These are phyloP conservation scores for Lachancea quebecensis DNA, from an alignment of 805 yeast species.

Conservation along the genomic window DNA sequence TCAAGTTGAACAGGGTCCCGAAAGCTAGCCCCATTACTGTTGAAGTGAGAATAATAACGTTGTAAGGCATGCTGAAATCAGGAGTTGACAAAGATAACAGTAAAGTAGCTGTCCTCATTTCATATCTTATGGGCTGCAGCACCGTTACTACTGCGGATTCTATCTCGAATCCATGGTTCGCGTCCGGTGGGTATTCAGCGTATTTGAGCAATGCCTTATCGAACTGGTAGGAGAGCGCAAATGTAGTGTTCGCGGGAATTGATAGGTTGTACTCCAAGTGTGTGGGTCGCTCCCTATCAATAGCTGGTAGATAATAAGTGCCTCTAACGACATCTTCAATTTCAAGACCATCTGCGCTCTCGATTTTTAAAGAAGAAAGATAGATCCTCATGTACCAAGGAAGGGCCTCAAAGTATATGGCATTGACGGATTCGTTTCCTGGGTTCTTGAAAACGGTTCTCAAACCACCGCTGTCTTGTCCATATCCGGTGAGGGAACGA, in stretches of 20 bases:
- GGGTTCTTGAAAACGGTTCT: conserved; percentile 75
- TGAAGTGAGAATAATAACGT: conserved; percentile 88
- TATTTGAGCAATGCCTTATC: conserved; percentile 80
- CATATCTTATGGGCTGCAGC: conserved; percentile 37
- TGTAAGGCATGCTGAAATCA: conserved; percentile 97
- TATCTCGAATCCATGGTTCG: conserved; percentile 93
- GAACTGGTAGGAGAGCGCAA: conserved; percentile 65
- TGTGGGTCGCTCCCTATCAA: conserved; percentile 74
- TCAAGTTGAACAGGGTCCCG: conserved; percentile 75
- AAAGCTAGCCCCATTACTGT: conserved; percentile 89
- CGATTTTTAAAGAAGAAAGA: conserved; percentile 55
- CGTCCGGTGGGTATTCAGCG: conserved; percentile 98
- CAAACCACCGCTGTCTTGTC: conserved; percentile 86
- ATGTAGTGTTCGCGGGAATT: conserved; percentile 57
- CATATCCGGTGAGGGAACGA: conserved; percentile 84
- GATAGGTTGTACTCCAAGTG: conserved; percentile 64
- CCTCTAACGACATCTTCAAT: conserved; percentile 39
- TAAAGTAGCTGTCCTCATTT: conserved; percentile 77
- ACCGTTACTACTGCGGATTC: conserved; percentile 82
- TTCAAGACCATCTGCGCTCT: conserved; percentile 13
- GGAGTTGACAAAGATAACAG: conserved; percentile 88
- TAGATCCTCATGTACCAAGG: conserved; percentile 93
- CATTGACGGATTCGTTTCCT: conserved; percentile 37
- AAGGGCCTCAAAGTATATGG: conserved; percentile 68
- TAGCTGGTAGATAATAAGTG: conserved; percentile 65